Conservation (phyloP, 306 rosid genomes). For the Castanopsis chinensis region DNA sequence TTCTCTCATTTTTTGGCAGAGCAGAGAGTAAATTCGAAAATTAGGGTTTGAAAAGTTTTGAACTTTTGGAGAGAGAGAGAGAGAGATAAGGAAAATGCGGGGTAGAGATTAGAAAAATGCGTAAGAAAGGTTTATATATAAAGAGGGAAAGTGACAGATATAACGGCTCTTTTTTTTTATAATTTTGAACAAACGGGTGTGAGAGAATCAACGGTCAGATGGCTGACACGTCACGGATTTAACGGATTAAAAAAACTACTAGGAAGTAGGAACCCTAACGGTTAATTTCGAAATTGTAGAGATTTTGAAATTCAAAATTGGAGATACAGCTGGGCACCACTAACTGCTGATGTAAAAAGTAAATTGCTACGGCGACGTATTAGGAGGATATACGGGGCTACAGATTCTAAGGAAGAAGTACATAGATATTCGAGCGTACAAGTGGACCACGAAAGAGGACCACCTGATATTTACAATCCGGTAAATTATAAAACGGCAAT, state of each 20-base stretch:
- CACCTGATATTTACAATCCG: no score
- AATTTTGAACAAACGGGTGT: not conserved
- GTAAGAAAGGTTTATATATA: not conserved
- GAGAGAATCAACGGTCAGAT: not conserved
- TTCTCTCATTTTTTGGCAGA: slow-evolving; percentile 27
- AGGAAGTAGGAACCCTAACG: not conserved
- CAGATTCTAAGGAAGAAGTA: no score
- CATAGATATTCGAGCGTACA: no score
- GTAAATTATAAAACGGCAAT: no score
- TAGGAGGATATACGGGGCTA: not conserved
- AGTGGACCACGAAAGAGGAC: no score
- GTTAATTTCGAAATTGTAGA: not conserved
- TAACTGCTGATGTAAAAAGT: not conserved
- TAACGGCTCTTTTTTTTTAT: not conserved
- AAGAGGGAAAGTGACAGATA: not conserved
- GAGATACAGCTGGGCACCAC: not conserved
- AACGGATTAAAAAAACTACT: not conserved
- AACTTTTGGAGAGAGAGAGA: not conserved
- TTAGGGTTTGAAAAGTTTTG: not conserved
- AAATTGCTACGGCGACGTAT: not conserved
- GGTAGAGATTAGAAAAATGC: not conserved
- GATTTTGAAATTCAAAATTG: not conserved
- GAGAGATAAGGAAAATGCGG: no score
- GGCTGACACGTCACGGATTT: not conserved
- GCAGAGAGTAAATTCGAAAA: no score